A percentile compares a stretch with the other conserved stretches of the same genome.
These are phyloP conservation scores for Trichoderma asperelloides DNA, from an alignment of 495 filamentous ascomycete genomes.

Conservation along the genomic window DNA sequence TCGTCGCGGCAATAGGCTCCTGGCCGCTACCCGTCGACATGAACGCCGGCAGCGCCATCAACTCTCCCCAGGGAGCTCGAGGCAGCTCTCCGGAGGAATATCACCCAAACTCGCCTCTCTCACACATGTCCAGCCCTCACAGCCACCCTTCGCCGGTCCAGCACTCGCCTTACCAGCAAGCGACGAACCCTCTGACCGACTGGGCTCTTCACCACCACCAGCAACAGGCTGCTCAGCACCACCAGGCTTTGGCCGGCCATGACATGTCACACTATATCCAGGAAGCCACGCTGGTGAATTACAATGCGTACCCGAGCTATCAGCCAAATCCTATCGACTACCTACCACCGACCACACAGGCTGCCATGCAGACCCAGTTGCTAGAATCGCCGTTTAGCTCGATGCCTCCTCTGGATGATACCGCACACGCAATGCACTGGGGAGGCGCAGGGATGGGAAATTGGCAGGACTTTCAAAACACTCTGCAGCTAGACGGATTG, in stretches of 20 bases:
- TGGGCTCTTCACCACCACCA: conserved; percentile 47
- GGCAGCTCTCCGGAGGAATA: conserved; percentile 33
- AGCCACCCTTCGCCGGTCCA: conserved; percentile 27
- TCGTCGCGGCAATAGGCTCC: conserved; percentile 26
- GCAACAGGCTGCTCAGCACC: conserved; percentile 32
- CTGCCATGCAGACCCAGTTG: conserved; percentile 53
- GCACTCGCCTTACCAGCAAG: conserved; percentile 37
- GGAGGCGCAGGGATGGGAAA: conserved; percentile 44
- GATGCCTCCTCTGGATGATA: conserved; percentile 54
- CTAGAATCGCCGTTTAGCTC: conserved; percentile 54
- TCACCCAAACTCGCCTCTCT: conserved; percentile 34
- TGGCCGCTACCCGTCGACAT: conserved; percentile 40
- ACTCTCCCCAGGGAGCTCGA: background rate
- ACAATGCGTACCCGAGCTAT: conserved; percentile 41
- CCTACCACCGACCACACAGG: conserved; percentile 53
- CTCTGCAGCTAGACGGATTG: conserved; percentile 44
- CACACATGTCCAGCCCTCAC: conserved; percentile 33
- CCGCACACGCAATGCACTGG: conserved; percentile 55
- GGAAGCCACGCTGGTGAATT: conserved; percentile 39
- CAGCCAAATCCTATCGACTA: conserved; percentile 54
- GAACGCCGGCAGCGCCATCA: conserved; percentile 14
- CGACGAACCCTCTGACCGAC: conserved; percentile 35
- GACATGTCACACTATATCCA: conserved; percentile 46
- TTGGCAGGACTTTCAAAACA: conserved; percentile 65
- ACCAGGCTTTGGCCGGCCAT: conserved; percentile 38